These are phyloP conservation scores for Drosera capensis DNA, from an alignment of 148 eudicot genomes.

Conservation along the genomic window DNA sequence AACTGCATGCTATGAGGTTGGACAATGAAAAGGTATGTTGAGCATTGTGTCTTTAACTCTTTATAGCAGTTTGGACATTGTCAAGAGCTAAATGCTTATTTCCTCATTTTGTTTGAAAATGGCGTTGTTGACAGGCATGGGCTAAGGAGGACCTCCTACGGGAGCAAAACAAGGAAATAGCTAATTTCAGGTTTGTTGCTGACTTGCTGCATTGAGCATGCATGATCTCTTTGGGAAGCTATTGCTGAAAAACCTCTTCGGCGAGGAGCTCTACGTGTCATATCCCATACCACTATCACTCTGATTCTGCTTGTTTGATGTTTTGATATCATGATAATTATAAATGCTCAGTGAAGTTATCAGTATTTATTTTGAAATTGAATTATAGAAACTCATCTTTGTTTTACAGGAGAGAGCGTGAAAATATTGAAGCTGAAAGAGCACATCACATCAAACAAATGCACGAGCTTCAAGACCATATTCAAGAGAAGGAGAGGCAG, in stretches of 20 bases:
- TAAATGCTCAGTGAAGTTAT: neutral
- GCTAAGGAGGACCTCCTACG: conserved; percentile 88
- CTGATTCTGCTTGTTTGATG: no score
- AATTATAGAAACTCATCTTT: neutral
- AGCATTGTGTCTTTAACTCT: neutral
- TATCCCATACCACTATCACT: no score
- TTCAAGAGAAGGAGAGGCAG: conserved; percentile 82
- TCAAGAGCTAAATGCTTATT: neutral
- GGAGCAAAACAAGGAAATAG: conserved; percentile 84
- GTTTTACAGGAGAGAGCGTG: conserved; percentile 76
- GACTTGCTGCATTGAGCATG: neutral
- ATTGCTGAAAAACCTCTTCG: no score
- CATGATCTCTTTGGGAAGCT: no score
- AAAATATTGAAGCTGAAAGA: conserved; percentile 83
- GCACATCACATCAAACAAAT: conserved; percentile 74
- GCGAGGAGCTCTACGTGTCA: no score
- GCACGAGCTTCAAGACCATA: conserved; percentile 86
- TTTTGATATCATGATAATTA: no score
- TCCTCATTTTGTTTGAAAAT: conserved; percentile 1
- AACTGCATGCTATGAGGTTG: conserved; percentile 69
- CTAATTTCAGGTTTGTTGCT: conserved; percentile 48
- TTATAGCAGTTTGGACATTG: conserved; percentile 1
- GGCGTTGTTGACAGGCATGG: conserved; percentile 55
- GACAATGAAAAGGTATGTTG: conserved; percentile 71
- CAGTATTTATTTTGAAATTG: conserved; percentile 3